A percentile compares a stretch with the other conserved stretches of the same genome.
Conservation (phyloP, 441 rosid genomes). For the Dalechampia spathulata region DNA sequence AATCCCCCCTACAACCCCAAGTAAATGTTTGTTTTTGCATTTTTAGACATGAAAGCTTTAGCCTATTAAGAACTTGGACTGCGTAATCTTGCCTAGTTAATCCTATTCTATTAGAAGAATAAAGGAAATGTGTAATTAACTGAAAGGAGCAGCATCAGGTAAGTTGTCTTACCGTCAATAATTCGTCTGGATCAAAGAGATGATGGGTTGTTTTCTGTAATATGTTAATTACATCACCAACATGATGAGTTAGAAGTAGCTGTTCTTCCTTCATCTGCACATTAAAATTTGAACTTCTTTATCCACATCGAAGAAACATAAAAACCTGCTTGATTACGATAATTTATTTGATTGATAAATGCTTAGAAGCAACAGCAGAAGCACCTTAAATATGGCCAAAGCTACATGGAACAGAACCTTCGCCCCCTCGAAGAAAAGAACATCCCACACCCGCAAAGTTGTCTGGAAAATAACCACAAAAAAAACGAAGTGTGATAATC, state of each 20-base stretch:
- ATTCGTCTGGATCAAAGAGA: constrained; percentile 92
- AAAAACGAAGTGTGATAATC: constrained; percentile 4
- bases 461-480: constrained; percentile 43
- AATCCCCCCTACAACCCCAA: too few species aligned
- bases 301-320: too few species aligned
- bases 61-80: too few species aligned
- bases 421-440: constrained; percentile 94
- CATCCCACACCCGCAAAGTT: constrained; percentile 94
- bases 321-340: too few species aligned
- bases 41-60: too few species aligned
- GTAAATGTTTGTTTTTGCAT: too few species aligned
- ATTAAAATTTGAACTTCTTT: neutral
- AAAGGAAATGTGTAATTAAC: too few species aligned
- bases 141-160: neutral
- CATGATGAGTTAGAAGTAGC: constrained; percentile 79
- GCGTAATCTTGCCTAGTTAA: too few species aligned
- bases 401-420: constrained; percentile 95
- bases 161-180: constrained; percentile 54
- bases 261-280: constrained; percentile 90
- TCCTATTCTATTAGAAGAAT: neutral
- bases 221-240: constrained; percentile 85
- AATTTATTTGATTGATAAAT: too few species aligned
- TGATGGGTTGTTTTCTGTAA: constrained; percentile 81
- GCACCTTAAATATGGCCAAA: constrained; percentile 93
- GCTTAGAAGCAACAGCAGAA: constrained; percentile 2